Percentiles rank a stretch among this genome's conserved stretches.
These are phyloP conservation scores for Pseudocercospora fuligena DNA, from an alignment of 2,329 filamentous ascomycete genomes.

Conservation along the genomic window DNA sequence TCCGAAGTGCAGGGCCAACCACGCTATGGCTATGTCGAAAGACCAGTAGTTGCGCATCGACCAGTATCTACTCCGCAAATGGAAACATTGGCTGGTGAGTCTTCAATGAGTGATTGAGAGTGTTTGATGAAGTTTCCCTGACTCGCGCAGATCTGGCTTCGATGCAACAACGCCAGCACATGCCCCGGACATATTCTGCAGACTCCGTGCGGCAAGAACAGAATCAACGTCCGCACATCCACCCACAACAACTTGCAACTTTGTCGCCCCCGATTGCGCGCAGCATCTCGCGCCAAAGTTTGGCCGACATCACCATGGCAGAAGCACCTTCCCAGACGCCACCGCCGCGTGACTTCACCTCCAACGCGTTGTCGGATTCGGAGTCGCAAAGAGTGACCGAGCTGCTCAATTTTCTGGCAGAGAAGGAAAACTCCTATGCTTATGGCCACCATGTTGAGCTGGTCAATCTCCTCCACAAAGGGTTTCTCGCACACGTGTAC, in stretches of 20 bases:
- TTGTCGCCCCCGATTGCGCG: constrained; percentile 43
- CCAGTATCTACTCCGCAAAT: constrained; percentile 53
- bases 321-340: constrained; percentile 50
- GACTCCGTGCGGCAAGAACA: constrained; percentile 34
- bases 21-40: constrained; percentile 26
- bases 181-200: constrained; percentile 42
- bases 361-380: constrained; percentile 48
- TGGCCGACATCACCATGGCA: constrained; percentile 53
- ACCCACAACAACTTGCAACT: constrained; percentile 21
- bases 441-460: constrained; percentile 55
- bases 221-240: constrained; percentile 38
- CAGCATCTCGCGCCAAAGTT: constrained; percentile 49
- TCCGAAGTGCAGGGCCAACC: constrained; percentile 12
- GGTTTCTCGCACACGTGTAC: constrained; percentile 49
- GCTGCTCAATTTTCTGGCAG: constrained; percentile 48
- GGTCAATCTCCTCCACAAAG: constrained; percentile 55
- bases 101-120: not conserved
- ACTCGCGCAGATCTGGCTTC: constrained; percentile 50
- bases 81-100: constrained; percentile 54
- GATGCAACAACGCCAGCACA: constrained; percentile 53
- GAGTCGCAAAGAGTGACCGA: constrained; percentile 52
- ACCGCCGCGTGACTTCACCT: constrained; percentile 49
- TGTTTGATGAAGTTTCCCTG: constrained; percentile 19
- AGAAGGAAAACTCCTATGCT: constrained; percentile 57
- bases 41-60: constrained; percentile 40